Evolutionary conservation across 164 flowering plant genomes (phyloP), one percentile per base, ranked within the genome.

Genomic region (Tetracentron sinense): DNA sequence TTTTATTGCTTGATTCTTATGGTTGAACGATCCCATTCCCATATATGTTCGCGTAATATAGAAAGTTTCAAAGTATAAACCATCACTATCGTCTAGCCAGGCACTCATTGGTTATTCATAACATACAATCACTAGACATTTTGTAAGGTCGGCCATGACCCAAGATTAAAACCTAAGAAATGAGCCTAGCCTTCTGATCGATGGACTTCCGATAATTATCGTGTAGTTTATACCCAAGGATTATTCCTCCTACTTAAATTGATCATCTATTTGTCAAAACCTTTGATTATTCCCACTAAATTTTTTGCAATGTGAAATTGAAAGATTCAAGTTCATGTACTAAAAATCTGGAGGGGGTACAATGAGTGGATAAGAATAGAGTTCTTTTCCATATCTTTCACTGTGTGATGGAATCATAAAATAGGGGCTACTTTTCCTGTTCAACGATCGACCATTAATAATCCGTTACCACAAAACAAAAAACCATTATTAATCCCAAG

Each of bases 291-390:
- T 38, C 44, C 15, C 44, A 38, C 44, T 38, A 8, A 4, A 8
- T 38, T 38, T 26, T 26, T 14, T 23, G 21, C 27, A 28, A 12
- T 23, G 28, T 54, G 31, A 26, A 54, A 26, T 3, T 6, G 12
- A 27, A 19, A 17, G 2, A 3, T 54, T 28, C 10, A 26, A 26
- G 19, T 54, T 26, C 29, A 28, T 25, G 7, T 5, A 28, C 7
- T 27, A 56, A 58, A 42, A 38, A 16, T 23, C 27, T 42, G 1
- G 25, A n/a, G 23, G 21, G 17, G 28, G 53, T 31, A 27, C 21
- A 56, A n/a, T 44, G 63, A 47, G 19, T 26, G n/a, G 63, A 60
- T 60, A 47, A 60, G 63, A 20, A 27, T 60, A 20, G 14, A 25
- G 63, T 60, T 35, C 19, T 60, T 60, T 27, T 60, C 63, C 26